These are phyloP conservation scores for Colletotrichum tanaceti DNA, from an alignment of 2,329 filamentous ascomycete genomes.

Conservation along the genomic window DNA sequence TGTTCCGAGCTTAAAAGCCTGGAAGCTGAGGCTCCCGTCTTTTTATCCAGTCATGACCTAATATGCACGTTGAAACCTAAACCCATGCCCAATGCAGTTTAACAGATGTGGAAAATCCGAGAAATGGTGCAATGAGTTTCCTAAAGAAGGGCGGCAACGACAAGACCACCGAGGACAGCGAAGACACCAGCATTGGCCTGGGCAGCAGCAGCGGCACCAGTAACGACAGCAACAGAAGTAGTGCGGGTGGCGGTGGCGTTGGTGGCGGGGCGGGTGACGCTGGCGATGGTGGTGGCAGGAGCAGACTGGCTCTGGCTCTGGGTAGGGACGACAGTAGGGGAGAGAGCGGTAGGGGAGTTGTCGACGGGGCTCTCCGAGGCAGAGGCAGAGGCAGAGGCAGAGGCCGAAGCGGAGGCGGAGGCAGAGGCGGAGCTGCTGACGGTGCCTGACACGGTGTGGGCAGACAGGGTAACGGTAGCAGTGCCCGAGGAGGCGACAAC, in stretches of 20 bases:
- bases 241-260: slow-evolving; percentile 31
- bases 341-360: slow-evolving; percentile 44
- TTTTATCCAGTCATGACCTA: slow-evolving; percentile 40
- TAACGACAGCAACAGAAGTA: slow-evolving; percentile 29
- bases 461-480: slow-evolving; percentile 46
- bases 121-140: slow-evolving; percentile 31
- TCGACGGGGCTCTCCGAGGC: slow-evolving; percentile 45
- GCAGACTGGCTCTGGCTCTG: slow-evolving; percentile 39
- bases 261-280: slow-evolving; percentile 41
- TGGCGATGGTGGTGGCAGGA: slow-evolving; percentile 44
- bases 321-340: slow-evolving; percentile 40
- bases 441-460: slow-evolving; percentile 49
- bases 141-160: slow-evolving; percentile 40
- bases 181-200: slow-evolving; percentile 40
- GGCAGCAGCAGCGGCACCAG: slow-evolving; percentile 24
- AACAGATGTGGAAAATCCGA: slow-evolving; percentile 36
- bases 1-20: slow-evolving; percentile 19
- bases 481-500: slow-evolving; percentile 44
- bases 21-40: slow-evolving; percentile 34
- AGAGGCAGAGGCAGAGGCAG: slow-evolving; percentile 40
- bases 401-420: slow-evolving; percentile 33
- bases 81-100: slow-evolving; percentile 35
- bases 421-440: slow-evolving; percentile 39
- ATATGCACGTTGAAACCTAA: slow-evolving; percentile 38
- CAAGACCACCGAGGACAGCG: slow-evolving; percentile 40